phyloP scores from a whole-genome alignment of 768 basidiomycete genomes.

The Mycena albidolilacea region DNA sequence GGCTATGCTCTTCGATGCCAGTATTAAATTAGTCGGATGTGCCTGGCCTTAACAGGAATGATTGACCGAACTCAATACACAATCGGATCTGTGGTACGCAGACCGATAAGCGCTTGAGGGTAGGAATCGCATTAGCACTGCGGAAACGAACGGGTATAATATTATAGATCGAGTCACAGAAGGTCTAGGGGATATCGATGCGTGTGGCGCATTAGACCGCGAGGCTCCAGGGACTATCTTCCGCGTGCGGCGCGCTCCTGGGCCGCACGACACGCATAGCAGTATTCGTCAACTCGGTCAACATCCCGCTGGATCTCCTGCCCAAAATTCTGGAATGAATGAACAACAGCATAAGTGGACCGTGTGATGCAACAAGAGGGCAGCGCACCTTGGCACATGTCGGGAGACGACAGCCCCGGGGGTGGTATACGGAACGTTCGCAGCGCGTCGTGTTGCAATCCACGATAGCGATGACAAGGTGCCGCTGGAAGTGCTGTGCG shows the following conservation, averaged over 20 bases:
- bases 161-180: slow-evolving; percentile 24
- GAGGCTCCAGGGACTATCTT: slow-evolving; percentile 14
- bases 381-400: slow-evolving; percentile 71
- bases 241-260: slow-evolving; percentile 45
- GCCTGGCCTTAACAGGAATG: not conserved
- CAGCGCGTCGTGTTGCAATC: slow-evolving; percentile 80
- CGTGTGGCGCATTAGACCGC: not conserved
- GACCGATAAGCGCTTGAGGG: not conserved
- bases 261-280: slow-evolving; percentile 78
- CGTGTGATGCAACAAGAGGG: slow-evolving; percentile 1
- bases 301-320: slow-evolving; percentile 77
- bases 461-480: slow-evolving; percentile 78
- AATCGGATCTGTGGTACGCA: slow-evolving; percentile 12
- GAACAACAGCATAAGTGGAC: no score
- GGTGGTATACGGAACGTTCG: slow-evolving; percentile 75
- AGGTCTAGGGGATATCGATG: slow-evolving; percentile 23
- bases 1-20: not conserved
- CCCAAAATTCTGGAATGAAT: slow-evolving; percentile 69
- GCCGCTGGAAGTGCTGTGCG: slow-evolving; percentile 83
- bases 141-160: slow-evolving; percentile 26
- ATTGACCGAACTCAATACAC: not conserved
- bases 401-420: slow-evolving; percentile 66
- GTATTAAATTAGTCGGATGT: not conserved
- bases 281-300: slow-evolving; percentile 80
- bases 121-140: no score